A percentile compares a stretch with the other conserved stretches of the same genome.
These are phyloP conservation scores for Sclerotinia spermophila DNA, from an alignment of 2,329 filamentous ascomycete species.

Conservation along the genomic window DNA sequence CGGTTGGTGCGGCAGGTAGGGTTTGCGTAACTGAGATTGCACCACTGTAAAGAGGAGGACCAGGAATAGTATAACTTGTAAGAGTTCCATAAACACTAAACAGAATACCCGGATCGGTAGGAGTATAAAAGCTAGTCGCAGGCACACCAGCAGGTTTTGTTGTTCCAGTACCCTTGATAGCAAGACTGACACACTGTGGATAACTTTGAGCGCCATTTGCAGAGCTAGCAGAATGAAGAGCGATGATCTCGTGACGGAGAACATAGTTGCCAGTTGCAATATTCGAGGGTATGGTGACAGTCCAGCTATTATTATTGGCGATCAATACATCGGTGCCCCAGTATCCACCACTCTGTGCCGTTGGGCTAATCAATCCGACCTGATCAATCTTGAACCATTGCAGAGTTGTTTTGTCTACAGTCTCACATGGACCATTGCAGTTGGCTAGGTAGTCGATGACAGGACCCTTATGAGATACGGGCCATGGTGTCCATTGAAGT, in stretches of 20 bases:
- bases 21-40: conserved; percentile 27
- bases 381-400: conserved; percentile 46
- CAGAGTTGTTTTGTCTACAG: conserved; percentile 41
- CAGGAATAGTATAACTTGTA: conserved; percentile 38
- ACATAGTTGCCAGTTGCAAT: conserved; percentile 49
- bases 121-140: conserved; percentile 42
- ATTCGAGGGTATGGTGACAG: conserved; percentile 44
- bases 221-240: conserved; percentile 30
- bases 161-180: conserved; percentile 44
- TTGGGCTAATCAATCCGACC: conserved; percentile 36
- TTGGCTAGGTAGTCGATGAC: conserved; percentile 36
- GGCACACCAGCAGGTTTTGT: conserved; percentile 38
- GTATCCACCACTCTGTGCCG: conserved; percentile 34
- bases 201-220: conserved; percentile 48
- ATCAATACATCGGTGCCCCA: conserved; percentile 49
- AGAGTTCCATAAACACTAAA: conserved; percentile 40
- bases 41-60: conserved; percentile 36
- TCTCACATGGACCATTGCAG: conserved; percentile 41
- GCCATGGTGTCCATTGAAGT: conserved; percentile 62
- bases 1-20: conserved; percentile 25
- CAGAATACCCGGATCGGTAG: conserved; percentile 43
- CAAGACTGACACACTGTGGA: conserved; percentile 49
- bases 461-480: conserved; percentile 53
- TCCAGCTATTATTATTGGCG: conserved; percentile 51
- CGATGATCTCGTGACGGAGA: conserved; percentile 45